These are phyloP conservation scores for Byssochlamys sp. DNA, from an alignment of 2,329 filamentous ascomycete genomes.

Conservation along the genomic window DNA sequence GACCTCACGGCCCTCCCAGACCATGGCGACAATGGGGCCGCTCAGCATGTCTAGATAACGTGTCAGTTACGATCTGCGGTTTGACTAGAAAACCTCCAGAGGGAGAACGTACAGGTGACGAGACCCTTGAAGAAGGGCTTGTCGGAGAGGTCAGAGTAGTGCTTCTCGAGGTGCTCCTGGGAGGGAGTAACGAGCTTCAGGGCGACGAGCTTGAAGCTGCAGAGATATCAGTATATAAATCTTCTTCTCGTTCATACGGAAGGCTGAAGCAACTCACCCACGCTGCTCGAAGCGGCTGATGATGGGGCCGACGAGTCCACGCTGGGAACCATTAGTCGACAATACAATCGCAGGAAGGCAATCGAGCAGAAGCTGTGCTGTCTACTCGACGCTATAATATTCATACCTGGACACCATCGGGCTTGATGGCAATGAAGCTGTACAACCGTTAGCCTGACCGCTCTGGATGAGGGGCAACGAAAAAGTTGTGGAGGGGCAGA, in stretches of 20 bases:
- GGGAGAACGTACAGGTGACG: constrained; percentile 63
- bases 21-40: constrained; percentile 96
- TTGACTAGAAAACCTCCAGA: background rate
- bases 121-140: constrained; percentile 98
- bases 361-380: background rate
- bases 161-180: constrained; percentile 94
- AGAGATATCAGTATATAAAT: constrained; percentile 6
- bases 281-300: constrained; percentile 96
- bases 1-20: constrained; percentile 97
- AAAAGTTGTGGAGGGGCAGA: constrained; percentile 3
- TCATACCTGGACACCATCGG: constrained; percentile 94
- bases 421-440: constrained; percentile 99
- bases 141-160: constrained; percentile 84
- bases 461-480: constrained; percentile 11
- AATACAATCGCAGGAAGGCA: constrained; percentile 15
- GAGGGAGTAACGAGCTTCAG: constrained; percentile 86
- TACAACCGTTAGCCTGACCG: constrained; percentile 24
- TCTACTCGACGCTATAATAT: background rate
- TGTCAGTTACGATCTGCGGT: constrained; percentile 11
- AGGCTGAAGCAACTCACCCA: constrained; percentile 50
- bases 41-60: constrained; percentile 71
- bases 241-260: background rate
- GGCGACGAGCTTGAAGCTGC: constrained; percentile 91
- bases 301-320: constrained; percentile 95
- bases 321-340: constrained; percentile 43